Conservation (phyloP, 2,329 filamentous ascomycete species). For the Aspergillus pseudotamarii region DNA sequence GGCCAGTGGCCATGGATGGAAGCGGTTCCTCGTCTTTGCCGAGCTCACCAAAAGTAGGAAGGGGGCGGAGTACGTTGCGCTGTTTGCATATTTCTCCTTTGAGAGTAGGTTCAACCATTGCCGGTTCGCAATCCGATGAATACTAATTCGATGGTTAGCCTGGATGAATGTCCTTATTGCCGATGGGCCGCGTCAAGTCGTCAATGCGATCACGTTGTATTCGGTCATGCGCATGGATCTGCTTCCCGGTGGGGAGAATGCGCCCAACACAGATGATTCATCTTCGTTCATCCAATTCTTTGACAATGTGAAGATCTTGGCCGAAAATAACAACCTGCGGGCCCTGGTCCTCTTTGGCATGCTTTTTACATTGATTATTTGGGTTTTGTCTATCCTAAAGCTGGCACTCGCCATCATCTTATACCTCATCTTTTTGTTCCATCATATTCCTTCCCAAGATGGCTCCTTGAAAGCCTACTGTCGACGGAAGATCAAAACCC, state of each 20-base stretch:
- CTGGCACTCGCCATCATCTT: constrained; percentile 75
- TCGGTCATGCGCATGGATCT: constrained; percentile 79
- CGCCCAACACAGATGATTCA: constrained; percentile 59
- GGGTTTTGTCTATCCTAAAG: constrained; percentile 76
- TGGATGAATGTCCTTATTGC: constrained; percentile 89
- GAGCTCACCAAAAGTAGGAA: constrained; percentile 90
- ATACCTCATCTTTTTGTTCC: constrained; percentile 87
- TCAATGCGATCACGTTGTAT: constrained; percentile 87
- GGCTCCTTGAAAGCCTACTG: constrained; percentile 84
- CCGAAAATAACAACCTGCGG: constrained; percentile 73
- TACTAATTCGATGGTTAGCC: constrained; percentile 52
- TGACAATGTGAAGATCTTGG: constrained; percentile 74
- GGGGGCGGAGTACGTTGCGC: constrained; percentile 83
- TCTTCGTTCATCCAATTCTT: constrained; percentile 74
- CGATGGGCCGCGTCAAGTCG: constrained; percentile 85
- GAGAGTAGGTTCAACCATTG: constrained; percentile 49
- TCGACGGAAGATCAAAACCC: constrained; percentile 84
- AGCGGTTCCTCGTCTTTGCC: constrained; percentile 88
- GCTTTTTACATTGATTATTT: constrained; percentile 88
- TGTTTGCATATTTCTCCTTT: constrained; percentile 87
- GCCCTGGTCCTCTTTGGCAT: constrained; percentile 84
- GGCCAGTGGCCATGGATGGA: constrained; percentile 73
- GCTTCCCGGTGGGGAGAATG: constrained; percentile 60
- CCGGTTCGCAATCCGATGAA: neutral
- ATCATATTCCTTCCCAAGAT: constrained; percentile 82